These are phyloP conservation scores for Escovopsis weberi DNA, from an alignment of 2,329 filamentous ascomycete species.

Conservation along the genomic window DNA sequence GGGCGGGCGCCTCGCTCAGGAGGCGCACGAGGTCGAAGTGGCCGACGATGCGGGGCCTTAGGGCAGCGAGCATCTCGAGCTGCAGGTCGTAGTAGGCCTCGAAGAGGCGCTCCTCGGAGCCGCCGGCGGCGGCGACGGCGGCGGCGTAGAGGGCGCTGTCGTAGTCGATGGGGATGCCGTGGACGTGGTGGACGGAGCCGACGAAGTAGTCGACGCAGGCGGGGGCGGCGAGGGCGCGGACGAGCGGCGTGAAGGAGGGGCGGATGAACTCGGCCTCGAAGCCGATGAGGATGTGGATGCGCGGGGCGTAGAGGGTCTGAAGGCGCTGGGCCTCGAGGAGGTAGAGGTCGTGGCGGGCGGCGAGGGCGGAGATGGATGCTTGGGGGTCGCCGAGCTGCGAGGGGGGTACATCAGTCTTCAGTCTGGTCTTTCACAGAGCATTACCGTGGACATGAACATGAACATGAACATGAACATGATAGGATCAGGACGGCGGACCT, in stretches of 20 bases:
- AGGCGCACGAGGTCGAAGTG: slow-evolving; percentile 90
- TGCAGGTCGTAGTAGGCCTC: slow-evolving; percentile 83
- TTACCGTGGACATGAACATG: too few relatives aligned
- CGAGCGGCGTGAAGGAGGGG: slow-evolving; percentile 40
- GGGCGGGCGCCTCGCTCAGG: slow-evolving; percentile 53
- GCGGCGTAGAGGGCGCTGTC: slow-evolving; percentile 50
- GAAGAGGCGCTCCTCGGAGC: slow-evolving; percentile 59
- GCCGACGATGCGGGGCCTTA: slow-evolving; percentile 68
- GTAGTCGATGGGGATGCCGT: slow-evolving; percentile 80
- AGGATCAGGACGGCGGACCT: slow-evolving; percentile 33
- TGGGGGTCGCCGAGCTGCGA: slow-evolving; percentile 30
- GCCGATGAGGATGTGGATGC: slow-evolving; percentile 71
- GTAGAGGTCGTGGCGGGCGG: slow-evolving; percentile 53
- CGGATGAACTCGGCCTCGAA: slow-evolving; percentile 94
- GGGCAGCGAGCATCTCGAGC: slow-evolving; percentile 57
- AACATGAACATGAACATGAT: too few relatives aligned
- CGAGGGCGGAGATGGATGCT: slow-evolving; percentile 32
- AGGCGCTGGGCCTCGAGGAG: slow-evolving; percentile 61
- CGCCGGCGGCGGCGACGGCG: slow-evolving; percentile 19
- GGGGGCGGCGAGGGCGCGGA: slow-evolving; percentile 47
- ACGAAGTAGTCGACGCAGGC: slow-evolving; percentile 76
- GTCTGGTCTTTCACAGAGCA: too few relatives aligned
- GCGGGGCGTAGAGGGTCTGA: slow-evolving; percentile 49
- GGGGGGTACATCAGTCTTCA: neutral
- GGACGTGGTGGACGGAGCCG: slow-evolving; percentile 83